A percentile compares a stretch with the other conserved stretches of the same genome.
Conservation (phyloP, 1,284 basidiomycete genomes). For the Athelia sp. region DNA sequence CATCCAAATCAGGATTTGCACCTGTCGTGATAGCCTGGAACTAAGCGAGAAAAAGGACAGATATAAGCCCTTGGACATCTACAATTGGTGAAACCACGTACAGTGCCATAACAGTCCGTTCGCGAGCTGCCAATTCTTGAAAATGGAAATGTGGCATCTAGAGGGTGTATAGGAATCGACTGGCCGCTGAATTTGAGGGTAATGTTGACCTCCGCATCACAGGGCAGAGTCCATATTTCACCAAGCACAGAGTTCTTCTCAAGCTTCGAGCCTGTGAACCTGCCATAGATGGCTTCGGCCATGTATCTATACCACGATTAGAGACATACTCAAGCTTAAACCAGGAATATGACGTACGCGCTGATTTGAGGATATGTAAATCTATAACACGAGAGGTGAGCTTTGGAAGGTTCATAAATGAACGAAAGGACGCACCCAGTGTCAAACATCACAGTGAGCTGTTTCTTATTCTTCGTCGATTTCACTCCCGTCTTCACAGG, state of each 20-base stretch:
- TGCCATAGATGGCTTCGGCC: slow-evolving; percentile 51
- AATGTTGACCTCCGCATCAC: slow-evolving; percentile 53
- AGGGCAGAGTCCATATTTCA: slow-evolving; percentile 53
- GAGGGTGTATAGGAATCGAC: slow-evolving; percentile 53
- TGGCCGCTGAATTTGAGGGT: slow-evolving; percentile 55
- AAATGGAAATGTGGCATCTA: slow-evolving; percentile 43
- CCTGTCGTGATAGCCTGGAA: slow-evolving; percentile 5
- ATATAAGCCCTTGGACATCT: background rate
- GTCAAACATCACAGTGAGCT: slow-evolving; percentile 58
- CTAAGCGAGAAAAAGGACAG: too few species aligned
- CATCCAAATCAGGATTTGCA: slow-evolving; percentile 3
- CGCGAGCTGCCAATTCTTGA: too few species aligned
- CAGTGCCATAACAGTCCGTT: background rate
- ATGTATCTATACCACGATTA: slow-evolving; percentile 32
- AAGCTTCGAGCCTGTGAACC: slow-evolving; percentile 45
- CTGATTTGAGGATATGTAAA: slow-evolving; percentile 66
- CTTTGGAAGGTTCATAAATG: background rate
- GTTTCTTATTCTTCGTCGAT: slow-evolving; percentile 32
- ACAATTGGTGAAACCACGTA: background rate
- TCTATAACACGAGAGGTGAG: slow-evolving; percentile 14
- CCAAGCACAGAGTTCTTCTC: slow-evolving; percentile 17
- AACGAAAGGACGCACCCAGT: slow-evolving; percentile 26
- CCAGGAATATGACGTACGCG: slow-evolving; percentile 31
- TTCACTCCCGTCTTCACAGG: slow-evolving; percentile 37
- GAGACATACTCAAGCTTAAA: background rate